Conservation (phyloP, 2,329 filamentous ascomycete genomes). For the Fusarium redolens region DNA sequence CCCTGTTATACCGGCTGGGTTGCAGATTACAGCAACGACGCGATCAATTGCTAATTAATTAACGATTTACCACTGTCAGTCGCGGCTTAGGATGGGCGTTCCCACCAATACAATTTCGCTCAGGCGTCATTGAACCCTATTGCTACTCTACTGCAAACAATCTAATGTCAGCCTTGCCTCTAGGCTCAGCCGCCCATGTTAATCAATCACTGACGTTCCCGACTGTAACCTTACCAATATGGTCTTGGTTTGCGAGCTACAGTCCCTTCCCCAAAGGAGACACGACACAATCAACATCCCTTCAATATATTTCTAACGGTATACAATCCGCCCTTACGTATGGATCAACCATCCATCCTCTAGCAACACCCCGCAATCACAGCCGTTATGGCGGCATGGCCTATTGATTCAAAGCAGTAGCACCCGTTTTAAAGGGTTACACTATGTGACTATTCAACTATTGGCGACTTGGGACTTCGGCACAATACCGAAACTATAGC, state of each 20-base stretch:
- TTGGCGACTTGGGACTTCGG: neutral
- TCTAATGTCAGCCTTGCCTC: slow-evolving; percentile 16
- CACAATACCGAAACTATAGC: neutral
- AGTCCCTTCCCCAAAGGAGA: neutral
- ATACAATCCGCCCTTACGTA: neutral
- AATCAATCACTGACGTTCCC: slow-evolving; percentile 1
- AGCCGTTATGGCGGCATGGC: neutral
- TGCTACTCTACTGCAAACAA: neutral
- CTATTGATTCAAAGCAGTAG: neutral
- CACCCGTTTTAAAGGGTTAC: neutral
- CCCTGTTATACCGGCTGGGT: slow-evolving; percentile 30
- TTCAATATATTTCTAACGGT: neutral
- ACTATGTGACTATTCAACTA: neutral
- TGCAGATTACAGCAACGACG: slow-evolving; percentile 29
- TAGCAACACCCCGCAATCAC: neutral
- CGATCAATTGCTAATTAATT: slow-evolving; percentile 19
- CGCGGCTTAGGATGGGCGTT: slow-evolving; percentile 8
- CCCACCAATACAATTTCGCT: slow-evolving; percentile 11
- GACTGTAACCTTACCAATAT: slow-evolving; percentile 1
- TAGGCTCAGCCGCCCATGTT: neutral
- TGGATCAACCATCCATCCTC: neutral
- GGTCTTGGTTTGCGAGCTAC: slow-evolving; percentile 6
- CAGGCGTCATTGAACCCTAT: slow-evolving; percentile 2
- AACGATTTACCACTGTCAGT: slow-evolving; percentile 31
- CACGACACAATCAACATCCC: neutral